These are phyloP conservation scores for Flaveria ramosissima DNA, from an alignment of 129 eudicot genomes.

Conservation along the genomic window DNA sequence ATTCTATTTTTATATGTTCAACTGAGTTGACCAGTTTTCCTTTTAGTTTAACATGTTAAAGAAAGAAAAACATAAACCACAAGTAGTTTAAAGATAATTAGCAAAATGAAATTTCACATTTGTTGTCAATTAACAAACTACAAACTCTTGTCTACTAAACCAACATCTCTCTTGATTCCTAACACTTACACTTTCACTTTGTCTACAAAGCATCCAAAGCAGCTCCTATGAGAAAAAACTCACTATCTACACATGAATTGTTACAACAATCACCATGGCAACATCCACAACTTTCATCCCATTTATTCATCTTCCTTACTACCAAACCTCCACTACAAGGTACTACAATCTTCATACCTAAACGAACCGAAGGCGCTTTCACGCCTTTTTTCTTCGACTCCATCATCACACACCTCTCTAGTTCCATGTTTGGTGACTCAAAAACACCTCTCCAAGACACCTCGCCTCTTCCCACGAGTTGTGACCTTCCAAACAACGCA, in stretches of 20 bases:
- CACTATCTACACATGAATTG: slow-evolving; percentile 33
- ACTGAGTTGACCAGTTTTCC: too few species aligned
- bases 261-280: slow-evolving; percentile 37
- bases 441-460: slow-evolving; percentile 53
- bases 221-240: slow-evolving; percentile 47
- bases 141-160: background rate
- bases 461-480: slow-evolving; percentile 53
- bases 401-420: slow-evolving; percentile 58
- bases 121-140: background rate
- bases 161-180: slow-evolving; percentile 4
- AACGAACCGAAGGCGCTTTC: slow-evolving; percentile 52
- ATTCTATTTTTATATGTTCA: too few species aligned
- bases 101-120: background rate
- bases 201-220: slow-evolving; percentile 42
- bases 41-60: too few species aligned
- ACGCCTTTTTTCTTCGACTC: slow-evolving; percentile 22
- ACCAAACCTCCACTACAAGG: slow-evolving; percentile 11
- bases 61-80: background rate
- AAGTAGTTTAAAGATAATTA: background rate
- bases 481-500: slow-evolving; percentile 50
- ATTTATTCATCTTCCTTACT: slow-evolving; percentile 27
- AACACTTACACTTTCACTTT: background rate
- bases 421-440: slow-evolving; percentile 49
- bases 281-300: slow-evolving; percentile 31
- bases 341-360: slow-evolving; percentile 46